Base-by-base conservation (phyloP, 805 yeast genomes). In the Metschnikowia baotianmanensis region DNA sequence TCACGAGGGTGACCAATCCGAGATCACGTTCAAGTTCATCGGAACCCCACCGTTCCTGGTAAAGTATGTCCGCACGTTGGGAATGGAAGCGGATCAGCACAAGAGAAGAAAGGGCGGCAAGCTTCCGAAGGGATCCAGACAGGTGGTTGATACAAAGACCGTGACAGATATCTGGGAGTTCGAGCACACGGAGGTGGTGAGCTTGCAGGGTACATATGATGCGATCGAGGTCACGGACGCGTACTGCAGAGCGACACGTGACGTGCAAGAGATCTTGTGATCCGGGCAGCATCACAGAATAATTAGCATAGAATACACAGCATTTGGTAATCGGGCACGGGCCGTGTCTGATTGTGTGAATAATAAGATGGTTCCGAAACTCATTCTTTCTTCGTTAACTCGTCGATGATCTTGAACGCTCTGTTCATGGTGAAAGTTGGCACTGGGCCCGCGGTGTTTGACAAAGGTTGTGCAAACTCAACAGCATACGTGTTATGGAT, bases 1-100 rank as follows among this genome's bases (percentile, higher is more conserved):
- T 31, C 95, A 89, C 55, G 95, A 88, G 58, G 99, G 98, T 34
- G 99, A 93, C 50, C 86, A 85, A 55, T 90, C 95, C 1, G 96
- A 89, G 57, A 80, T 93, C 34, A 76, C 76, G 2, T 91, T 93
- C 64, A 75, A 79, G 16, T 86, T 93, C 55, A 76, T 77, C 24
- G 99, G 99, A 12, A 77, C 81, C 0, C 96, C 98, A 9, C 99
- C 99, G 10, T 93, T 91, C 67, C 69, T 82, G 29, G 72, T 93
- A 49, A 86, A 90, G 1, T 93, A 90, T 57, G 84, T 84, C 7
- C 76, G 98, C 57, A 82, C 85, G 5, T 76, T 78, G 40, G 75
- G 74, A 34, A 57, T 60, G 13, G 51, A 42, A 11, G 48, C 47
- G 13, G 42, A 47, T 6, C 51, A 43, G 31, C 43, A 45, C 21